Base-by-base conservation (phyloP, 2,329 filamentous ascomycete genomes). In the Zymoseptoria brevis region DNA sequence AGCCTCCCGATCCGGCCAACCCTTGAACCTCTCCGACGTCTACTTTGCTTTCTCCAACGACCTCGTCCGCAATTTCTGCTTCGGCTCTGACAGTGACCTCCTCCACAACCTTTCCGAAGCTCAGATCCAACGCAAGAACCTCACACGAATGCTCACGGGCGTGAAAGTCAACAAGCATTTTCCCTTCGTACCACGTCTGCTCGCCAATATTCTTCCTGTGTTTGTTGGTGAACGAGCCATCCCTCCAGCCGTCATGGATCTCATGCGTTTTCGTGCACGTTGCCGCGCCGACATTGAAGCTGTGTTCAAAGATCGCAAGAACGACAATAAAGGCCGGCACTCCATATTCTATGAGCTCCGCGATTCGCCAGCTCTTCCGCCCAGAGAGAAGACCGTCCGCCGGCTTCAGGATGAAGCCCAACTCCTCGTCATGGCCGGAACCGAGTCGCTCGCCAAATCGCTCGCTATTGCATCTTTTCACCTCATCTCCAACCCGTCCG, bases 361-460 rank as follows among this genome's bases (percentile, higher is more conserved):
- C 2, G 68, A 70, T 53, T 66, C 60, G 22, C 50, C 50, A n/a
- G 26, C 45, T 19, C 55, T 60, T 8, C 59, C 59, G 3, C 29
- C 22, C 11, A 19, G 50, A 19, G 59, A 60, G 29, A 52, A 41
- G 4, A 53, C 48, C 13, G 30, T 55, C 19, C 41, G 50, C 21
- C 60, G 56, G 19, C 49, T 60, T 16, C 41, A 54, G 3, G 49
- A 35, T 8, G 78, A 80, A 68, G 74, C 73, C 1, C 73, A 75
- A 63, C 72, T 74, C 0, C 67, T 81, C 55, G 71, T 80, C 60
- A 77, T 78, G 60, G 79, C 73, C 2, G 79, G 77, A 4, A 72
- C 72, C 11, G 76, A 80, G 57, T 80, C 78, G 0, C 73, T 74
- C 7, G 77, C 72, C 0, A 74, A 73, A 50, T 71, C 76, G 2